phyloP scores from a whole-genome alignment of 75 land plant species.

The Pinus tabuliformis region DNA sequence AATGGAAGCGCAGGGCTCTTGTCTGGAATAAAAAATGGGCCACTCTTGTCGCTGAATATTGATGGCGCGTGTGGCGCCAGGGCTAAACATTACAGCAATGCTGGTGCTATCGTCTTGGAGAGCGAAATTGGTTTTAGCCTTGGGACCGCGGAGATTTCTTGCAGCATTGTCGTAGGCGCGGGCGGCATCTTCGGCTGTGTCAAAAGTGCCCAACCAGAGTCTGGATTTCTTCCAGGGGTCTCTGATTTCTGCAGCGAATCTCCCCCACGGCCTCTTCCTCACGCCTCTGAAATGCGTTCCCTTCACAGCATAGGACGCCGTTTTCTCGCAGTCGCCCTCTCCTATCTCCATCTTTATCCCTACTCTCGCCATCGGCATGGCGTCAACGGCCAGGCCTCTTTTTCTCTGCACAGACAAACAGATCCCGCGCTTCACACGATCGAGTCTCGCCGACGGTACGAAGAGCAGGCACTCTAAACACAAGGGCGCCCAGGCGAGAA shows the following conservation, averaged over 20 bases:
- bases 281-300: constrained; percentile 8
- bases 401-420: no score
- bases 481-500: no score
- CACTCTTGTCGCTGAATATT: neutral
- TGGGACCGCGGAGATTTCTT: constrained; percentile 2
- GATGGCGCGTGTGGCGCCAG: neutral
- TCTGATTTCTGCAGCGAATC: constrained; percentile 7
- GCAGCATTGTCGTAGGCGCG: constrained; percentile 2
- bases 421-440: no score
- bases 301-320: neutral
- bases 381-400: neutral
- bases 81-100: neutral
- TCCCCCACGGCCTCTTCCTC: constrained; percentile 5
- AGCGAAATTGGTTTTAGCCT: constrained; percentile 8
- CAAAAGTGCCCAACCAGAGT: constrained; percentile 4
- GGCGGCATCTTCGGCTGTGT: constrained; percentile 4
- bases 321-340: neutral
- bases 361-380: constrained; percentile 4
- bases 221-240: constrained; percentile 7
- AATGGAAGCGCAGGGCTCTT: neutral
- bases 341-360: neutral
- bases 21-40: neutral
- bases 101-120: neutral
- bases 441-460: no score
- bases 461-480: no score